Evolutionary conservation across 2,329 filamentous ascomycete genomes (phyloP).

Genomic region (Endothia cerciana): DNA sequence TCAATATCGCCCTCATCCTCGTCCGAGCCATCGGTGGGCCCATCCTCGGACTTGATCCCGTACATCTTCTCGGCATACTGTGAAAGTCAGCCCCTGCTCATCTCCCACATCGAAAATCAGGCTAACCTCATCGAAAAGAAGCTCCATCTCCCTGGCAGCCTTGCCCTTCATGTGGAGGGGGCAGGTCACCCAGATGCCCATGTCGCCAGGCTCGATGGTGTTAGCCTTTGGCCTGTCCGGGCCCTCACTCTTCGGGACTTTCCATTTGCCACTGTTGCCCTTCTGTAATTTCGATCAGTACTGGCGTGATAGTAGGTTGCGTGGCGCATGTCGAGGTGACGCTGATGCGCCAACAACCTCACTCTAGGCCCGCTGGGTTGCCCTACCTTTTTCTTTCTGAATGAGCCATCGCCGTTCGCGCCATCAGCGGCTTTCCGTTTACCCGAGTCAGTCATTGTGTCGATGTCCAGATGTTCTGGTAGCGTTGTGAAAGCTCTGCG

Average conservation of each 20-base stretch:
- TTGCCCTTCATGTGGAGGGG: slow-evolving; percentile 72
- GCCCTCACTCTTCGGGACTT: slow-evolving; percentile 60
- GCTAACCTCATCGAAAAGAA: slow-evolving; percentile 68
- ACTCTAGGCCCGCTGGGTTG: background rate
- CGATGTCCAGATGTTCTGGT: background rate
- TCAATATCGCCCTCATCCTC: slow-evolving; percentile 69
- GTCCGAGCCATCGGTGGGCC: slow-evolving; percentile 44
- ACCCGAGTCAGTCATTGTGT: slow-evolving; percentile 20
- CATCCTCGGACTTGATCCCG: slow-evolving; percentile 46
- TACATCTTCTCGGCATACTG: slow-evolving; percentile 70
- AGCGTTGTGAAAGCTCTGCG: background rate
- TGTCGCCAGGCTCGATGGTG: slow-evolving; percentile 67
- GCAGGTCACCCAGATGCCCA: slow-evolving; percentile 79
- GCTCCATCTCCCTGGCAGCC: slow-evolving; percentile 68
- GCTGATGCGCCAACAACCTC: background rate
- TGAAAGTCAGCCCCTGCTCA: slow-evolving; percentile 26
- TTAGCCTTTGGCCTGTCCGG: slow-evolving; percentile 46
- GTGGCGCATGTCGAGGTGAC: background rate
- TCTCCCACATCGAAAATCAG: background rate
- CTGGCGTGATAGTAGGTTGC: background rate
- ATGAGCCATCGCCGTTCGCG: slow-evolving; percentile 6
- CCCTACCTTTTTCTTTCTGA: slow-evolving; percentile 28
- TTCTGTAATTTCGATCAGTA: slow-evolving; percentile 41
- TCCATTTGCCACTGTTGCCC: slow-evolving; percentile 62
- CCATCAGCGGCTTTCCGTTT: slow-evolving; percentile 24